phyloP scores from a whole-genome alignment of 208 protist genomes.

The Leishmania guyanensis region DNA sequence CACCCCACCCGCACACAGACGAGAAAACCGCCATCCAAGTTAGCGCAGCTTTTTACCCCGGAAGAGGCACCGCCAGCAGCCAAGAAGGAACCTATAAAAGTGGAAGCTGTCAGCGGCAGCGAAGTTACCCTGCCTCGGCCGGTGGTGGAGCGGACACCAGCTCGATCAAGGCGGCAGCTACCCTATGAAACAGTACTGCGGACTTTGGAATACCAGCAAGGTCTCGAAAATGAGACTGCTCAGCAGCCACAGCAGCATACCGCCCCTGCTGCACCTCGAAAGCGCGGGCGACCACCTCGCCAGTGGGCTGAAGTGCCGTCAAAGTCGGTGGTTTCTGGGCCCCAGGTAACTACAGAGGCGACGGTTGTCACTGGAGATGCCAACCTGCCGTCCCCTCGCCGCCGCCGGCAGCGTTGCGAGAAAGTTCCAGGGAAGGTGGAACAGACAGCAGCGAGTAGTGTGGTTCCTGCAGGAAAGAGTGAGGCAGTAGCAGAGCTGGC shows the following conservation, averaged over 20 bases:
- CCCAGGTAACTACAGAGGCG: neutral
- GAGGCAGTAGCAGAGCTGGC: neutral
- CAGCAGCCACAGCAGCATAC: neutral
- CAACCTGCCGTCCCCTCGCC: neutral
- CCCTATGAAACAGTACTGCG: neutral
- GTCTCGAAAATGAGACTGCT: neutral
- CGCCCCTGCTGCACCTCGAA: constrained; percentile 1
- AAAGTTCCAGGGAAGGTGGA: neutral
- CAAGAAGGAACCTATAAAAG: neutral
- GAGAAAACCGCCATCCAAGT: neutral
- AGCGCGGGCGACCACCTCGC: neutral
- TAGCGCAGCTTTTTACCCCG: neutral
- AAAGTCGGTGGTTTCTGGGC: neutral
- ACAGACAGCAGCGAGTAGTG: neutral
- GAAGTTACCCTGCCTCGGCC: neutral
- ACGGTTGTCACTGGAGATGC: neutral
- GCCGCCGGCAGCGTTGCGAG: constrained; percentile 9
- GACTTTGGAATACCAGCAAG: neutral
- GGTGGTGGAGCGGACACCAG: neutral
- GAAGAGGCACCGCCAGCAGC: neutral
- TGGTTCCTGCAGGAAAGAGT: neutral
- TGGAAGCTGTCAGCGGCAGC: neutral
- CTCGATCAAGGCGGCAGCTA: neutral
- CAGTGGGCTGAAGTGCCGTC: neutral
- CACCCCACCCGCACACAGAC: neutral